phyloP scores from a whole-genome alignment of 2,329 filamentous ascomycete genomes.

The Blastomyces percursus region DNA sequence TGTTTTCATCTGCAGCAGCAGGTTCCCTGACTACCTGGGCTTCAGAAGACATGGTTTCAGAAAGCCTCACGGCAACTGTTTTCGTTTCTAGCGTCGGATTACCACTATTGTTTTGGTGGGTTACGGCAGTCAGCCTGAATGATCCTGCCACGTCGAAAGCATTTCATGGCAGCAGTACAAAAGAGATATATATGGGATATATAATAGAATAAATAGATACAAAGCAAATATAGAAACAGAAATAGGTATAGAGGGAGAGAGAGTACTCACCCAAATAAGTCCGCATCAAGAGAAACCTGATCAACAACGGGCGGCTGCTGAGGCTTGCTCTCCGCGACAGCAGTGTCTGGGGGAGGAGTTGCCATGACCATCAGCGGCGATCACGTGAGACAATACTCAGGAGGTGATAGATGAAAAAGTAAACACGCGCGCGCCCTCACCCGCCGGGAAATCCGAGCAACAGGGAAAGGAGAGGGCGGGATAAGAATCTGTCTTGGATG shows the following conservation, averaged over 20 bases:
- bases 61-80: constrained; percentile 13
- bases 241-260: background rate
- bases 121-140: constrained; percentile 12
- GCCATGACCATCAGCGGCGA: constrained; percentile 24
- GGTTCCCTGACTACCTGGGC: constrained; percentile 6
- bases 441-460: background rate
- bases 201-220: background rate
- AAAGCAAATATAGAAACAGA: background rate
- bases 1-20: constrained; percentile 6
- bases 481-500: background rate
- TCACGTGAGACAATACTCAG: constrained; percentile 13
- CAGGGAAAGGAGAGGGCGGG: background rate
- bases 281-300: constrained; percentile 2
- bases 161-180: background rate
- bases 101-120: constrained; percentile 15
- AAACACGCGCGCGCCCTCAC: background rate
- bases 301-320: constrained; percentile 16
- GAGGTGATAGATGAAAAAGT: background rate
- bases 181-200: background rate
- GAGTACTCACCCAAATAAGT: constrained; percentile 1
- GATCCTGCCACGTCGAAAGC: background rate
- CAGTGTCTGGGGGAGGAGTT: constrained; percentile 34
- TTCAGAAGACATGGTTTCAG: constrained; percentile 9
- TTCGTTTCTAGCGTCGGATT: constrained; percentile 20
- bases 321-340: constrained; percentile 31